Base-by-base conservation (phyloP, 768 basidiomycete genomes). In the Collybia nuda region DNA sequence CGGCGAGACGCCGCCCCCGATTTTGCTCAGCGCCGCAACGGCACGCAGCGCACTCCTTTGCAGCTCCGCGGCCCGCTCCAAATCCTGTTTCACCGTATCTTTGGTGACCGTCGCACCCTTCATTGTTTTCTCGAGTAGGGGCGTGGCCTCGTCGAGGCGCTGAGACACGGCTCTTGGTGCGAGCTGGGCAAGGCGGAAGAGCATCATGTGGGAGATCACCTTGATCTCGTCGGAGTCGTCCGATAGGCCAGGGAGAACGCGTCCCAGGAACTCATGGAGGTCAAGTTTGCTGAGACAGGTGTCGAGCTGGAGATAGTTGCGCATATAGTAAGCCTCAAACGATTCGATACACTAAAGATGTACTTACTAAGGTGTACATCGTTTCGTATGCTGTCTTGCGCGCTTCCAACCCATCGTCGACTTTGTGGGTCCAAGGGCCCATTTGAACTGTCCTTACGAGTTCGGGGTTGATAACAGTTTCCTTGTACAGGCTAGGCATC, bases 311-410 rank as follows among this genome's bases (percentile, higher is more conserved):
- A 26, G 37, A 21, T 3, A 19, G 4, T 7, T 3, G 24, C 24
- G 24, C 24, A 26, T 26, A 26, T 38, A 44, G 48, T 28, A 35
- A 40, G 40, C 32, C 2, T 29, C 44, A 17, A 43, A n/a, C n/a
- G 47, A 36, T 21, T 8, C 15, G 7, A 11, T 6, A 11, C 6
- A 32, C 7, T 32, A 18, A 23, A 50, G 11, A 1, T 32, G 21
- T n/a, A 68, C 87, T 57, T 59, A 94, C 93, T 58, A 98, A 69
- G 17, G 94, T 97, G 65, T 97, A 95, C 76, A 98, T 91, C 1
- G 94, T 93, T 69, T 99, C 97, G 68, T 91, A 98, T 2, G 97
- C 96, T 0, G 92, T 95, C 77, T 98, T 98, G 51, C 97, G 85
- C 18, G 94, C 86, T 56, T 98, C 96, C 36, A 98, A 77, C 42